A percentile compares a stretch with the other conserved stretches of the same genome.
These are phyloP conservation scores for Trypanosomatidae sp. DNA, from an alignment of 208 protist genomes.

Conservation along the genomic window DNA sequence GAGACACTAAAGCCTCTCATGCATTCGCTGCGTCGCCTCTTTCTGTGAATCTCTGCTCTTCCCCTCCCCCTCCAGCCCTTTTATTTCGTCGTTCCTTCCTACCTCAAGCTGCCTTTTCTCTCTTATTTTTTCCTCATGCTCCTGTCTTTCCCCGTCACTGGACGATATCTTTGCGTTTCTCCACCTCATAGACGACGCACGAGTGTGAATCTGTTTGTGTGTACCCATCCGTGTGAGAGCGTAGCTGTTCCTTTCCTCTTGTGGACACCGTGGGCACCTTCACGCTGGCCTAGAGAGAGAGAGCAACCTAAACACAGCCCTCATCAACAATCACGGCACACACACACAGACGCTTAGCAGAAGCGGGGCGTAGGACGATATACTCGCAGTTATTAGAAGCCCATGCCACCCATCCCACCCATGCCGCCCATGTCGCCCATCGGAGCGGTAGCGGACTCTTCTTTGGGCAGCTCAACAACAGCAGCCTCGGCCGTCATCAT, in stretches of 20 bases:
- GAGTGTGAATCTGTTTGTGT: neutral
- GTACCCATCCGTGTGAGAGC: neutral
- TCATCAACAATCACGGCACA: neutral
- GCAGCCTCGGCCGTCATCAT: slow-evolving; percentile 97
- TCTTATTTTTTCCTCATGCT: neutral
- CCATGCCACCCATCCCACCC: slow-evolving; percentile 67
- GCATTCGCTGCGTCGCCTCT: neutral
- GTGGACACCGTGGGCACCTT: neutral
- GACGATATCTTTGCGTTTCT: neutral
- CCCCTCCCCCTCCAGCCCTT: neutral
- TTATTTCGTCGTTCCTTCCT: neutral
- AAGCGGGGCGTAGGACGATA: neutral
- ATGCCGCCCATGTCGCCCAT: slow-evolving; percentile 65
- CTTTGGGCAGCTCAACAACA: slow-evolving; percentile 69
- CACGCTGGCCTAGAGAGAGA: neutral
- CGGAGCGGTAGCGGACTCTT: slow-evolving; percentile 24
- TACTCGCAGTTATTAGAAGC: slow-evolving; percentile 32
- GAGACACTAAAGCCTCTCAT: neutral
- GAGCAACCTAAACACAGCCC: neutral
- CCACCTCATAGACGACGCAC: neutral
- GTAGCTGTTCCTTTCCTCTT: neutral
- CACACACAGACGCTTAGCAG: neutral
- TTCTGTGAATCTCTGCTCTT: neutral
- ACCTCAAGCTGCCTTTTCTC: neutral
- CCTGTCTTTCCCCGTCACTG: neutral